Conservation (phyloP, 2,329 filamentous ascomycete genomes). For the Fusarium oxysporum region DNA sequence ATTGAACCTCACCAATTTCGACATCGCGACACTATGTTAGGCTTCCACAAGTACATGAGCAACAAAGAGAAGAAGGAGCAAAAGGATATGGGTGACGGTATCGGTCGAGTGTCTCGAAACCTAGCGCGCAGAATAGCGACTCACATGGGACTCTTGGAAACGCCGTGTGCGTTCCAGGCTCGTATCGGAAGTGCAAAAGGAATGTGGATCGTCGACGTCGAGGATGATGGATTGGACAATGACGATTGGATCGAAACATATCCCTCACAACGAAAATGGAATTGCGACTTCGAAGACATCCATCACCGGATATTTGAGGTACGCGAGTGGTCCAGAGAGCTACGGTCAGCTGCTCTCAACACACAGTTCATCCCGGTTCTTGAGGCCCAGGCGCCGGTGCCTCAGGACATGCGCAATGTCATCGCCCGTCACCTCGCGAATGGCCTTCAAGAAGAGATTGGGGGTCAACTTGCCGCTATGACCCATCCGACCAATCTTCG, state of each 20-base stretch:
- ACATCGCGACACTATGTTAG: constrained; percentile 19
- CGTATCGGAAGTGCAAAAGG: constrained; percentile 81
- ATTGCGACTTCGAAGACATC: constrained; percentile 59
- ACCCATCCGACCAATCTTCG: constrained; percentile 62
- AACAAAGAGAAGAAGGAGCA: constrained; percentile 57
- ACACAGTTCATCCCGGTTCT: constrained; percentile 77
- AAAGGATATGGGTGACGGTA: constrained; percentile 74
- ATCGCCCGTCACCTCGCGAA: constrained; percentile 63
- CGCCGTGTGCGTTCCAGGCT: constrained; percentile 75
- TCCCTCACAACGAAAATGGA: constrained; percentile 77
- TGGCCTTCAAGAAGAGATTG: constrained; percentile 64
- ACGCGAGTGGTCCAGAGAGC: constrained; percentile 52
- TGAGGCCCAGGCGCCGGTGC: constrained; percentile 65
- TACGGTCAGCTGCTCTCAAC: constrained; percentile 67
- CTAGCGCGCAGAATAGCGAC: constrained; percentile 66
- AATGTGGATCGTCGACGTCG: constrained; percentile 74
- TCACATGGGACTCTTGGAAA: constrained; percentile 61
- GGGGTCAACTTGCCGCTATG: constrained; percentile 63
- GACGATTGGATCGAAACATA: constrained; percentile 74
- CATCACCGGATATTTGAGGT: constrained; percentile 75
- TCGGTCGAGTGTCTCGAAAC: constrained; percentile 71
- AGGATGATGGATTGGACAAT: constrained; percentile 54
- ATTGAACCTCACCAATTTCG: constrained; percentile 61
- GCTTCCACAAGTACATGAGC: constrained; percentile 65
- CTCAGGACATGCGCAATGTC: constrained; percentile 55